Base-by-base conservation (phyloP, 1,139 yeast species). In the Zygoascus sp. region DNA sequence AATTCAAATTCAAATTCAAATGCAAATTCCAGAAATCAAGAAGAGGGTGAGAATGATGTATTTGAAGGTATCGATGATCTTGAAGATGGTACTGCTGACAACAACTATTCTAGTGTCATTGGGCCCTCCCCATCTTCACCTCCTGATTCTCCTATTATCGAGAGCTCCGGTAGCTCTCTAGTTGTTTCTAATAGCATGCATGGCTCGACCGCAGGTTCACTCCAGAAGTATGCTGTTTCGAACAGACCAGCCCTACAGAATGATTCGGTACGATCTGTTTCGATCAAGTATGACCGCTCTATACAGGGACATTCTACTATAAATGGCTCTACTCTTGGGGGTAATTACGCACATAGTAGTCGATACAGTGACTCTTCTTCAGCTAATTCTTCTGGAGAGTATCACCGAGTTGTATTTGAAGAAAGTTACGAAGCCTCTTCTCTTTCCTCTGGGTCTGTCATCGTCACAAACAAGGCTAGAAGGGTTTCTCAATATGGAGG, bases 31-130 rank as follows among this genome's bases (percentile, higher is more conserved):
- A 11, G 44, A n/a, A 42, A 36, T n/a, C 28, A 30, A 5, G 43
- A 37, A 3, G 47, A 47, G 5, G 47, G 34, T 5, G 55, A 56
- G 3, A 48, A 49, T 2, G 59, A 56, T 28, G 56, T 55, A 13
- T 60, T 61, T 50, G 57, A 54, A n/a, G 64, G 59, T 2, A 60
- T 61, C 40, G 63, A 59, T 1, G 64, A 61, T 44, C 51, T 58
- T 17, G 32, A 41, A 5, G 50, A 41, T n/a, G 16, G 30, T 17
- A 10, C 21, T 13, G 11, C 13, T 10, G 25, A 19, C 5, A 35
- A 20, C 25, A 35, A 30, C 15, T 2, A 30, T 3, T 8, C 34
- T 2, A 30, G 28, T 6, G 28, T 30, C 13, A 30, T n/a, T 16
- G 8, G 34, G 4, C 6, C 5, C 8, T 2, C 4, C 16, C 13